Evolutionary conservation across 805 yeast genomes (phyloP).

Genomic region (Blastobotrys peoriensis): DNA sequence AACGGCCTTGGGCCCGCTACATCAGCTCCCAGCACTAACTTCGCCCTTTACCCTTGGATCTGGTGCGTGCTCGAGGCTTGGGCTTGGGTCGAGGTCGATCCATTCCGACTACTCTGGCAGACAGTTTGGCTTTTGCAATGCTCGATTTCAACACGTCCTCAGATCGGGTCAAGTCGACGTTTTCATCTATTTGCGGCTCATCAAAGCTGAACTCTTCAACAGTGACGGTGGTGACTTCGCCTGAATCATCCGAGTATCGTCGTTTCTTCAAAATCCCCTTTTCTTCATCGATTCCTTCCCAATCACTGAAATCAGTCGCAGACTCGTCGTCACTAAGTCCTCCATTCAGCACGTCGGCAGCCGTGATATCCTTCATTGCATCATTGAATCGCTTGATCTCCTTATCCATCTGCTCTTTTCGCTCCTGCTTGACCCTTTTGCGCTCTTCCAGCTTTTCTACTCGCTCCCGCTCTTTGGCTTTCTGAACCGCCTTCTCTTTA

Average conservation of each 20-base stretch:
- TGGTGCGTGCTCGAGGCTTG: constrained; percentile 22
- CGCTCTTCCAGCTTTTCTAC: constrained; percentile 71
- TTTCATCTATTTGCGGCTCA: constrained; percentile 48
- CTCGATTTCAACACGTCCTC: constrained; percentile 67
- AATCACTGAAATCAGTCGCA: constrained; percentile 35
- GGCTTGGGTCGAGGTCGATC: constrained; percentile 9
- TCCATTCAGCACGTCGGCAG: constrained; percentile 23
- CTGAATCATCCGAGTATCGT: constrained; percentile 36
- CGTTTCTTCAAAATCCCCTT: constrained; percentile 43
- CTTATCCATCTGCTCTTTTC: constrained; percentile 57
- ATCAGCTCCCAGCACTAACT: too few species aligned
- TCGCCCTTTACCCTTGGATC: too few species aligned
- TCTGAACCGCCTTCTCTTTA: constrained; percentile 77
- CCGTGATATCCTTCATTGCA: constrained; percentile 33
- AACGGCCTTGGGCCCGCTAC: too few species aligned
- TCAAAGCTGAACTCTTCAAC: constrained; percentile 52
- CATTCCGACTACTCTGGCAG: constrained; percentile 58
- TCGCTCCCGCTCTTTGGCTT: constrained; percentile 70
- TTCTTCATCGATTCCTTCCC: constrained; percentile 37
- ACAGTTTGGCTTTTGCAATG: constrained; percentile 72
- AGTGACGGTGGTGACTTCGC: constrained; percentile 32
- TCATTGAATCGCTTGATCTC: constrained; percentile 56
- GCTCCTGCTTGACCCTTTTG: constrained; percentile 61
- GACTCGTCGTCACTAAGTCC: constrained; percentile 17
- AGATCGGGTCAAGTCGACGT: constrained; percentile 64